Percentiles rank a stretch among this genome's conserved stretches.
Evolutionary conservation across 1,139 yeast genomes (phyloP).

Genomic region (Lodderomyces metapsilosis): DNA sequence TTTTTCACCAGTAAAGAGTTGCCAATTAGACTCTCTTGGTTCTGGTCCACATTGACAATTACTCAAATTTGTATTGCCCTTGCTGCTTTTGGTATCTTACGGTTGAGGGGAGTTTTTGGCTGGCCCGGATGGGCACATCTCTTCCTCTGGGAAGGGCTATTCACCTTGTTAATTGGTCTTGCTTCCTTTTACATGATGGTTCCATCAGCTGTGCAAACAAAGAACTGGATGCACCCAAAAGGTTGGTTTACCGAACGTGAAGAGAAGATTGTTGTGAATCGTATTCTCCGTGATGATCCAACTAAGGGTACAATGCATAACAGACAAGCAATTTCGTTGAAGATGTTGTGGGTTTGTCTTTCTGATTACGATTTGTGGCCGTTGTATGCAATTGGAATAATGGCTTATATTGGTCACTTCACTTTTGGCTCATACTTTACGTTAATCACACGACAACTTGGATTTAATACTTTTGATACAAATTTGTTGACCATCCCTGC

Average conservation of each 20-base stretch:
- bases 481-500: conserved; percentile 56
- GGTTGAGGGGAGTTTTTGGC: conserved; percentile 14
- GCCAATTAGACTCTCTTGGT: conserved; percentile 24
- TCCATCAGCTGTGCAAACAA: conserved; percentile 58
- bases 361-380: conserved; percentile 62
- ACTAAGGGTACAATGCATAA: conserved; percentile 69
- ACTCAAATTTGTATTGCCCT: conserved; percentile 37
- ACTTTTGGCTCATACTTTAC: conserved; percentile 30
- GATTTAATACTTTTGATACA: conserved; percentile 54
- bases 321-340: conserved; percentile 50
- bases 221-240: conserved; percentile 42
- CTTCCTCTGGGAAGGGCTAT: conserved; percentile 60
- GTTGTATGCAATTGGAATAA: conserved; percentile 49
- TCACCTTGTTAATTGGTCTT: conserved; percentile 57
- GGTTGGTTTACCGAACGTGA: conserved; percentile 69
- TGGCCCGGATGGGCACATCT: conserved; percentile 63
- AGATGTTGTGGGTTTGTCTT: conserved; percentile 38
- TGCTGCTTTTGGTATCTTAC: conserved; percentile 32
- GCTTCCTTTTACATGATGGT: conserved; percentile 57
- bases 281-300: conserved; percentile 67
- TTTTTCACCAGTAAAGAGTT: conserved; percentile 29
- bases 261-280: conserved; percentile 60
- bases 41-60: conserved; percentile 16
- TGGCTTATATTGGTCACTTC: conserved; percentile 41
- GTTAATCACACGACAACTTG: conserved; percentile 44